Evolutionary conservation across 768 basidiomycete species (phyloP).

Genomic region (Mycena latifolia): DNA sequence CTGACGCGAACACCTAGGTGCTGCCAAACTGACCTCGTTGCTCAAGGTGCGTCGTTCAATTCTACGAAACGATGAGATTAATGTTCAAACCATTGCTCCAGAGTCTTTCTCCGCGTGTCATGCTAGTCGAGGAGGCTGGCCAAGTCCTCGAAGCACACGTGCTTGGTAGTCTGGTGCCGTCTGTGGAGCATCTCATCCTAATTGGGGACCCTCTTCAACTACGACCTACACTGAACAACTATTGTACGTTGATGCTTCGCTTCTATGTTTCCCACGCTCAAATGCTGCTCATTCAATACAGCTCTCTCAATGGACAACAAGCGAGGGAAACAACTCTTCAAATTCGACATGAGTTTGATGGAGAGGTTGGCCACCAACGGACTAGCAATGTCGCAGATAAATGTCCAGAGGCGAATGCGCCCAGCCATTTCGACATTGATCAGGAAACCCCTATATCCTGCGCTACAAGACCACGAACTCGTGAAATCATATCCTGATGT

Average conservation of each 20-base stretch:
- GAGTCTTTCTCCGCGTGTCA: slow-evolving; percentile 69
- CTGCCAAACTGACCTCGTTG: slow-evolving; percentile 72
- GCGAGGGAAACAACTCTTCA: slow-evolving; percentile 66
- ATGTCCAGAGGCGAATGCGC: slow-evolving; percentile 83
- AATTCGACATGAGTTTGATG: slow-evolving; percentile 82
- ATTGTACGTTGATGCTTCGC: slow-evolving; percentile 51
- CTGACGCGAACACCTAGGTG: slow-evolving; percentile 56
- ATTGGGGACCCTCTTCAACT: slow-evolving; percentile 88
- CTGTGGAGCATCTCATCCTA: slow-evolving; percentile 79
- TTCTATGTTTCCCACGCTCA: background rate
- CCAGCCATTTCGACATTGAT: slow-evolving; percentile 75
- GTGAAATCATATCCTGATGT: slow-evolving; percentile 67
- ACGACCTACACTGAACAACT: slow-evolving; percentile 76
- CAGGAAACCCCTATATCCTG: slow-evolving; percentile 70
- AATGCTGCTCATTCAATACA: slow-evolving; percentile 39
- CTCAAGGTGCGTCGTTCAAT: slow-evolving; percentile 57
- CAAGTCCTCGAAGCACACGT: slow-evolving; percentile 87
- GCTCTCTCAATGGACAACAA: slow-evolving; percentile 77
- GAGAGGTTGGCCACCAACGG: slow-evolving; percentile 72
- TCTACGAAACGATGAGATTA: slow-evolving; percentile 1
- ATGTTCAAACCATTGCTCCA: slow-evolving; percentile 39
- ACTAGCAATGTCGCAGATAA: slow-evolving; percentile 75
- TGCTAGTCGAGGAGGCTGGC: slow-evolving; percentile 86
- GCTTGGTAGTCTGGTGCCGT: slow-evolving; percentile 70
- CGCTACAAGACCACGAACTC: slow-evolving; percentile 66